A percentile compares a stretch with the other conserved stretches of the same genome.
Conservation (phyloP, 495 filamentous ascomycete species). For the Hypomontagnella submonticulosa region DNA sequence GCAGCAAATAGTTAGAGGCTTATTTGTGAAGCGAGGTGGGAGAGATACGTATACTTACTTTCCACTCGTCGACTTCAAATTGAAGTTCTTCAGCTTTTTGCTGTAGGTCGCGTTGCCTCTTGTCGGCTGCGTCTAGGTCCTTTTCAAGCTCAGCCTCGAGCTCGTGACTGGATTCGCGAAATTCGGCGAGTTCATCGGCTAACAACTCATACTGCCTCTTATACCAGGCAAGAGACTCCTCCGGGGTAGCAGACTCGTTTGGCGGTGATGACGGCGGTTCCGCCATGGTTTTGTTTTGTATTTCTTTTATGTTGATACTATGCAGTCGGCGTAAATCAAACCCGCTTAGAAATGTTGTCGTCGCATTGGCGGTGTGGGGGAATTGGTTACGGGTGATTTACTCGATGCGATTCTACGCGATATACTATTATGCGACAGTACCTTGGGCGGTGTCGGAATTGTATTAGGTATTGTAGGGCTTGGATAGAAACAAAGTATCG, state of each 20-base stretch:
- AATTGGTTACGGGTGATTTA: constrained; percentile 1
- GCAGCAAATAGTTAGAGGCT: constrained; percentile 33
- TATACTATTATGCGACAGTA: constrained; percentile 23
- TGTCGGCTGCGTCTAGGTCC: constrained; percentile 95
- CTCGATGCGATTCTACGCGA: constrained; percentile 21
- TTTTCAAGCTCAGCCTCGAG: constrained; percentile 95
- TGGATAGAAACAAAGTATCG: constrained; percentile 15
- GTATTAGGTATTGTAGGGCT: background rate
- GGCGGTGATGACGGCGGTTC: constrained; percentile 72
- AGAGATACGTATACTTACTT: constrained; percentile 67
- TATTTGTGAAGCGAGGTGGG: background rate
- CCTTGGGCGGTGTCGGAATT: constrained; percentile 21
- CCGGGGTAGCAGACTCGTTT: constrained; percentile 64
- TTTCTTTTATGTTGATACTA: constrained; percentile 17
- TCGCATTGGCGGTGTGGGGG: constrained; percentile 42
- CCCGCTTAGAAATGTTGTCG: constrained; percentile 35
- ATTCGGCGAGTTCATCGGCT: constrained; percentile 90
- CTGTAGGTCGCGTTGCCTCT: constrained; percentile 83
- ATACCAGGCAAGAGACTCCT: constrained; percentile 88
- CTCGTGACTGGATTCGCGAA: constrained; percentile 92
- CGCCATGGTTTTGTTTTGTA: constrained; percentile 58
- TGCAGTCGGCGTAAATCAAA: constrained; percentile 40
- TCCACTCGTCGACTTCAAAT: constrained; percentile 98
- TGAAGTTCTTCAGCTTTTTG: constrained; percentile 85
- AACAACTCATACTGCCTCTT: constrained; percentile 95